Evolutionary conservation across 768 basidiomycete species (phyloP), one percentile per base, ranked within the genome.

Genomic region (Albatrellus ellisii): DNA sequence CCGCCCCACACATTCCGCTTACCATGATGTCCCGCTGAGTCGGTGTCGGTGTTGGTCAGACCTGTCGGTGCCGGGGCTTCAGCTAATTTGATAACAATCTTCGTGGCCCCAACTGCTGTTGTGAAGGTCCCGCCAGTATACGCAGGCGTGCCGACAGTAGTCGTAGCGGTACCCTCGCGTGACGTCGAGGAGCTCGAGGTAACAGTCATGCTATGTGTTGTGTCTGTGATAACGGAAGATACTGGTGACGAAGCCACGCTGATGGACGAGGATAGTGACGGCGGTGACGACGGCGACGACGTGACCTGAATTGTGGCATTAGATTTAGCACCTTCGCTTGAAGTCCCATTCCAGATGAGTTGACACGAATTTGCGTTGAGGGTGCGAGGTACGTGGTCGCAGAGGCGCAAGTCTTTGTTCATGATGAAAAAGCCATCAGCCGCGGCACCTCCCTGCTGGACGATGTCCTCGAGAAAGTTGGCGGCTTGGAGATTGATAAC

Each of bases 401-500:
- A 86, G 55, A 77, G 62, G 45, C 65, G 70, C 38, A 86, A 65
- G 34, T 67, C 60, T n/a, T 62, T 52, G 6, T 55, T 62, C 21
- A 77, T 62, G 36, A 74, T 69, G 6, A 76, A 72, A 46, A 80
- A 67, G 27, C 72, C 70, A 25, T 59, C 48, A 49, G 65, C 63
- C 20, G 63, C 59, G 6, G 68, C 66, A 47, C 73, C 57, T 24
- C 72, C 76, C 52, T 72, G 59, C 22, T 55, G 35, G 22, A 76
- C 63, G 40, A 85, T 68, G 37, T 59, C 57, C 34, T 60, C 59
- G 42, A 86, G 62, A 49, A 76, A 68, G 21, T 54, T 44, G 22
- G 73, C 70, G 5, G 81, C 79, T 15, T 67, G 49, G 7, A 67
- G 67, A 50, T 86, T 86, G 60, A 73, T 72, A 10, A 64, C 63